Base-by-base conservation (phyloP, 768 basidiomycete species). In the Leccinum olivaceopallidum region DNA sequence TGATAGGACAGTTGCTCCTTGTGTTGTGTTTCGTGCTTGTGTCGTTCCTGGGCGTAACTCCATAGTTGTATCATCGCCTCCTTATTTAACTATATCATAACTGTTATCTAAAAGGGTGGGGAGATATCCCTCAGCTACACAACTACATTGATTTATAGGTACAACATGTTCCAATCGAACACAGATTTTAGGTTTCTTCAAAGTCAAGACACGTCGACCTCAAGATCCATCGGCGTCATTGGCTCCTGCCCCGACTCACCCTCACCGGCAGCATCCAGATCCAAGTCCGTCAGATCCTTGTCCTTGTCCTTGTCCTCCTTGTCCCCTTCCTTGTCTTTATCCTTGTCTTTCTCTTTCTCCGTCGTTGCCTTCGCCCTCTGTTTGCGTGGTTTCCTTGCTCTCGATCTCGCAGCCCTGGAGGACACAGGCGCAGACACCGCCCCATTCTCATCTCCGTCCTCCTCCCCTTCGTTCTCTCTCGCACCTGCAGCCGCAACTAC, bases 1-100 rank as follows among this genome's bases (percentile, higher is more conserved):
- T 96, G 55, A 75, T 90, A 34, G 92, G 93, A 16, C 90, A 95
- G 70, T 71, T 89, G 22, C 77, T 96, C 8, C 83, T 98, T 9
- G 92, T 93, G 2, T 66, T 83, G 1, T 90, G 89, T 70, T 92
- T 90, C 65, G 82, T 86, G 71, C 75, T 92, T 30, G 87, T 88
- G 4, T 81, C 84, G 2, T 66, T 66, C 14, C 42, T 81, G 3
- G 82, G 82, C 28, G 55, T 64, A 2, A 52, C 57, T 5, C 55
- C 61, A 48, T 67, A 69, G 32, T 32, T 56, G 48, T 60, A 22
- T 37, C 34, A 47, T 42, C 13, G 3, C 9, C 14, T 20, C 26
- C 12, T 20, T 2, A 6, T 53, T 36, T n/a, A 14, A 22, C 18
- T 26, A 5, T 14, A 55, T 55, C 9, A 34, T 16, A 10, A 24